Evolutionary conservation across 2,329 filamentous ascomycete species (phyloP), one percentile per base, ranked within the genome.

Genomic region (Epichloe festucae): DNA sequence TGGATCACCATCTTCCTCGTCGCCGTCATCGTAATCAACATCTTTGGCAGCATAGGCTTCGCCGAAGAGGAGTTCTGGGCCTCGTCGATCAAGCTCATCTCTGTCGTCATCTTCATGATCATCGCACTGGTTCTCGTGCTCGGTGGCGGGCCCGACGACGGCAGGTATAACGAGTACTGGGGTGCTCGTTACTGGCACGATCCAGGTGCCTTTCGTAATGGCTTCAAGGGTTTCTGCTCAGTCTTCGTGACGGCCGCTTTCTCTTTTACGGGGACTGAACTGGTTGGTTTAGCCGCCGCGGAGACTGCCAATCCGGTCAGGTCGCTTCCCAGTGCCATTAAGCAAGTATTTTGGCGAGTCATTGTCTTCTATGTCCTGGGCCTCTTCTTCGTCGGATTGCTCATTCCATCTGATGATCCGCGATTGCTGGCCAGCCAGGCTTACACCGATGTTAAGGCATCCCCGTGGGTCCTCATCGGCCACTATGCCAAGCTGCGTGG

Each of bases 281-380:
- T 84, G 5, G 82, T 86, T 45, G 84, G 83, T 61, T 75, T 87
- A 8, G 82, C 82, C 5, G 84, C 84, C 4, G 84, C 83, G 12
- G 84, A 87, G 67, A 78, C 82, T 0, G 67, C 64, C 4, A 85
- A 86, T 60, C 84, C 84, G 1, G 75, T 79, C 55, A 81, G 86
- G 63, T 79, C 82, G 0, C 75, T 94, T 0, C 88, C 88, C 0
- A 83, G 81, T 21, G 87, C 88, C 2, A 81, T 89, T 61, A 91
- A 89, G 71, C 87, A 91, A 66, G 85, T 75, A 35, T 75, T 75
- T 58, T 75, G 72, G 73, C 71, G 73, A 62, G 73, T 75, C 56
- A 72, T 70, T n/a, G 62, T 75, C 55, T 76, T 76, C 59, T 76
- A 75, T 56, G 62, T 76, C 40, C 56, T 76, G 0, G 72, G 72